These are phyloP conservation scores for Pseudoturritis turrita DNA, from an alignment of 345 rosid genomes.

Conservation along the genomic window DNA sequence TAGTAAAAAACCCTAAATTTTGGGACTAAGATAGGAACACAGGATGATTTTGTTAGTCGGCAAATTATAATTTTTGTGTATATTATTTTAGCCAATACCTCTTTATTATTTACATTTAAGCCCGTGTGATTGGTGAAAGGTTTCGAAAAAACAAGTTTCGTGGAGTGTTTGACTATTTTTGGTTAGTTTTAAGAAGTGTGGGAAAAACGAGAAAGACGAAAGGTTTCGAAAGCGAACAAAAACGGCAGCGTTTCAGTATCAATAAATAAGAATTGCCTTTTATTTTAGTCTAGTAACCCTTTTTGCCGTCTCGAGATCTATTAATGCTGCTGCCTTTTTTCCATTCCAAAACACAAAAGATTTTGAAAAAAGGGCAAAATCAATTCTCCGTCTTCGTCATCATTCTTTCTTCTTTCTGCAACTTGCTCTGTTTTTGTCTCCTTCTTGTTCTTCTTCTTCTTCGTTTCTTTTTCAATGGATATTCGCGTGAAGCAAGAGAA, in stretches of 20 bases:
- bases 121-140: too few relatives aligned
- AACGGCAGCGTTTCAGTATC: not conserved
- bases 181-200: too few relatives aligned
- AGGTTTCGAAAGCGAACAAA: too few relatives aligned
- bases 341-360: not conserved
- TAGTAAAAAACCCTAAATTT: too few relatives aligned
- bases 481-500: conserved; percentile 44
- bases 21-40: too few relatives aligned
- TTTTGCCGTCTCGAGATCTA: not conserved
- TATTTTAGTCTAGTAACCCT: not conserved
- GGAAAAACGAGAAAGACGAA: too few relatives aligned
- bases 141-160: too few relatives aligned
- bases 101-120: too few relatives aligned
- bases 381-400: not conserved
- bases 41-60: too few relatives aligned
- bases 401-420: not conserved
- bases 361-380: not conserved
- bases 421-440: not conserved
- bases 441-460: not conserved
- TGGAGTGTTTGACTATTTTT: too few relatives aligned
- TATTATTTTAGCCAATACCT: too few relatives aligned
- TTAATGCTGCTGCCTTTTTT: not conserved
- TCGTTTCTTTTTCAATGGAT: conserved; percentile 28
- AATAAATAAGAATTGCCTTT: not conserved
- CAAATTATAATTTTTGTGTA: too few relatives aligned